Evolutionary conservation across 345 rosid genomes (phyloP), one percentile per base, ranked within the genome.

Genomic region (Stellera chamaejasme): DNA sequence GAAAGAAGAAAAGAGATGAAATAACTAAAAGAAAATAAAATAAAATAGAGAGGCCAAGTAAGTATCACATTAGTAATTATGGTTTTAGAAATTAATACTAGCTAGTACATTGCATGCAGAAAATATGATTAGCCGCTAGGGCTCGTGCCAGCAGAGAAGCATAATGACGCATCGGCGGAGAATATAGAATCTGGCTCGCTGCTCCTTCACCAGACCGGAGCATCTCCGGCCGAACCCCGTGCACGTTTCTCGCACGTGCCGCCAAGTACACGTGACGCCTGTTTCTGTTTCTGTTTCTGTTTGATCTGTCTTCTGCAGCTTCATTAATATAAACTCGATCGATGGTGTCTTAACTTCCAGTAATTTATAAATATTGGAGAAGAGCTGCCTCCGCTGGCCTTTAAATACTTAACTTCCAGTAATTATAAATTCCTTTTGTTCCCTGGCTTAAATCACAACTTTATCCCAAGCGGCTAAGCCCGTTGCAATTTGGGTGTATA

Each of bases 111-210:
- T 63, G 32, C 66, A 65, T 32, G 9, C 39, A 32, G 39, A 32
- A 32, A 32, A 32, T 32, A 5, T 32, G 5, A 32, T 32, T 32
- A 32, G 9, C n/a, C n/a, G n/a, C 39, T 32, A 32, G 39, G 39
- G 39, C 26, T 82, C 73, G 7, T 82, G 77, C 90, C 90, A 83
- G 65, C 90, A 83, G 28, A 83, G 55, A 16, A 83, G 74, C 76
- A 83, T 80, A 48, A 64, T 44, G 45, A 83, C 62, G 59, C 90
- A 83, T n/a, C 90, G 73, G 32, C 90, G 59, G 54, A 83, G 71
- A 50, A 83, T 83, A 69, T 83, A 83, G 66, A 83, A 83, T 56
- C 74, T 74, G 0, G 84, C 82, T 59, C 79, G 58, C 13, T 78
- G 79, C 53, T 83, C 86, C 77, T 77, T 74, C 63, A 80, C 79